Percentiles rank a stretch among this genome's conserved stretches.
Conservation (phyloP, 805 yeast species). For the Nakazawaea siamensis region DNA sequence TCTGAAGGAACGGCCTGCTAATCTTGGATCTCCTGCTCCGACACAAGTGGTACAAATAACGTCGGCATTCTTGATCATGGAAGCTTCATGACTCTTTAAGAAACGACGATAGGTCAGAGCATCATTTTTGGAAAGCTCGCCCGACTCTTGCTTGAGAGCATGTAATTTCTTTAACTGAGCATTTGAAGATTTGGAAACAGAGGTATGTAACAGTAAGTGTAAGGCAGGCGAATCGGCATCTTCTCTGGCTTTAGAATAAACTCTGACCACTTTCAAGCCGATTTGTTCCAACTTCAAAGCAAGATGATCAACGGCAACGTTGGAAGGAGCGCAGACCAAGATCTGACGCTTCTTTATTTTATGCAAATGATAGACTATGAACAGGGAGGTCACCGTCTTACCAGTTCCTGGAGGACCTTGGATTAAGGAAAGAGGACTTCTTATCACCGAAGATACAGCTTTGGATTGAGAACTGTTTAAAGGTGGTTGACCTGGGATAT, state of each 20-base stretch:
- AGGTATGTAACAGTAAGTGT: conserved; percentile 47
- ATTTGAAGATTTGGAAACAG: conserved; percentile 38
- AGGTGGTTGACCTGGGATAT: conserved; percentile 49
- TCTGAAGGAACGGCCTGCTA: conserved; percentile 49
- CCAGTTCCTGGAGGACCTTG: conserved; percentile 99
- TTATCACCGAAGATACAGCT: conserved; percentile 65
- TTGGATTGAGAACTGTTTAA: conserved; percentile 72
- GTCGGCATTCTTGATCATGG: conserved; percentile 48
- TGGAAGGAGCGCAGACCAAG: conserved; percentile 91
- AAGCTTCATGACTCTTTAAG: conserved; percentile 39
- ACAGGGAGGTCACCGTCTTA: conserved; percentile 88
- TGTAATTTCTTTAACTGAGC: conserved; percentile 53
- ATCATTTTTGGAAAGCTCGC: conserved; percentile 58
- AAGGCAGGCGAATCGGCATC: conserved; percentile 56
- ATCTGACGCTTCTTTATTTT: conserved; percentile 34
- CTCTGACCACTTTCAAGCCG: conserved; percentile 71
- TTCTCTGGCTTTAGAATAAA: conserved; percentile 72
- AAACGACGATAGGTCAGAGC: conserved; percentile 32
- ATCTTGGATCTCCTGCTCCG: conserved; percentile 77
- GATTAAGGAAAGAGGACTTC: conserved; percentile 68
- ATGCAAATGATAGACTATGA: conserved; percentile 66
- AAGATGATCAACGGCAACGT: conserved; percentile 89
- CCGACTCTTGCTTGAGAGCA: conserved; percentile 51
- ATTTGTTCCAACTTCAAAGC: conserved; percentile 62
- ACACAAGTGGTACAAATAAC: conserved; percentile 89